Percentiles rank a stretch among this genome's conserved stretches.
These are phyloP conservation scores for Aspergillus carbonarius DNA, from an alignment of 2,329 filamentous ascomycete genomes.

Conservation along the genomic window DNA sequence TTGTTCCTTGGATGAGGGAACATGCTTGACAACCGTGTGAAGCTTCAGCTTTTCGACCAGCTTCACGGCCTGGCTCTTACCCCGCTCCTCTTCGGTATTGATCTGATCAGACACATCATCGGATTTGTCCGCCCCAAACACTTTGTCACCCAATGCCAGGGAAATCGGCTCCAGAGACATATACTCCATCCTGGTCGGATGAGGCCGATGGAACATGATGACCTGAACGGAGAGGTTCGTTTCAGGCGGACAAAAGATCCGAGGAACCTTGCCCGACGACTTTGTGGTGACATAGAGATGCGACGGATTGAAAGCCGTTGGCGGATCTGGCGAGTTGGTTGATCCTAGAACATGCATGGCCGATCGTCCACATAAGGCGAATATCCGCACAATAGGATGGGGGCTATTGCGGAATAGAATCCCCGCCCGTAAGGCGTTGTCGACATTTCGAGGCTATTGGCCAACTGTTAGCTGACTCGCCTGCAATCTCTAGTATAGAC, in stretches of 20 bases:
- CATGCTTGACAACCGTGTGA: conserved; percentile 78
- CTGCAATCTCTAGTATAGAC: not conserved
- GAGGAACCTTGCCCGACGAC: conserved; percentile 58
- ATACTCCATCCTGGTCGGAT: conserved; percentile 90
- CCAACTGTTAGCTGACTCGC: not conserved
- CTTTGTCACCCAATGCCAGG: conserved; percentile 76
- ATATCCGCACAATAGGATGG: conserved; percentile 76
- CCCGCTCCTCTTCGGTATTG: conserved; percentile 71
- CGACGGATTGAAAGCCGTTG: conserved; percentile 60
- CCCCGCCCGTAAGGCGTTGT: conserved; percentile 80
- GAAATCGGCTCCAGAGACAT: conserved; percentile 88
- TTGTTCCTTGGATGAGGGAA: conserved; percentile 77
- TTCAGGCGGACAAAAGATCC: conserved; percentile 66
- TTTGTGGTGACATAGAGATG: conserved; percentile 65
- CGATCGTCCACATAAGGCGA: conserved; percentile 77
- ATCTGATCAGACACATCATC: conserved; percentile 52
- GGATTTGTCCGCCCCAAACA: conserved; percentile 35
- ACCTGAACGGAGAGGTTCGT: conserved; percentile 76
- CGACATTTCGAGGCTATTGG: conserved; percentile 70
- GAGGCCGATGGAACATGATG: conserved; percentile 82
- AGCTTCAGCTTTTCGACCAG: conserved; percentile 83
- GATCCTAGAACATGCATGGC: conserved; percentile 84
- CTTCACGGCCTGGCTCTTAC: conserved; percentile 62
- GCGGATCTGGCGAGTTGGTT: conserved; percentile 62
- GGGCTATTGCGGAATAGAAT: conserved; percentile 79